Conservation (phyloP, 352 stramenopile species). For the Discostella stelligera region DNA sequence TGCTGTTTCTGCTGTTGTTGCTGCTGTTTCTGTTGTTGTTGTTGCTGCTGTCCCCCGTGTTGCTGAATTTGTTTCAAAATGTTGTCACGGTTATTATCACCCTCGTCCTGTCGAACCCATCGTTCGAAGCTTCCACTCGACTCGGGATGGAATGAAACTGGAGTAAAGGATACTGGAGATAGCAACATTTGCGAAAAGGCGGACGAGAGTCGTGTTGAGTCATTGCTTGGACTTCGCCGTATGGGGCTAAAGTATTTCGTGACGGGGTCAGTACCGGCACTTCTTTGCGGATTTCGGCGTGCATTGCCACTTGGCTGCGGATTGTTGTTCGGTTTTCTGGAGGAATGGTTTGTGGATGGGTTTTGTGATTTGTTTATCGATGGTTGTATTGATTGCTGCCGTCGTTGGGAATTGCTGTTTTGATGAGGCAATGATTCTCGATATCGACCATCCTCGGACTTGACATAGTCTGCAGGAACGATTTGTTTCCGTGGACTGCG, state of each 20-base stretch:
- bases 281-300: neutral
- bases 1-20: neutral
- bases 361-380: neutral
- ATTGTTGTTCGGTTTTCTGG: neutral
- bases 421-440: conserved; percentile 10
- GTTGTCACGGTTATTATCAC: neutral
- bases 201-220: conserved; percentile 28
- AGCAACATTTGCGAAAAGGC: conserved; percentile 46
- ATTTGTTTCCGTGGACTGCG: conserved; percentile 1
- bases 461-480: conserved; percentile 7
- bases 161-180: conserved; percentile 22
- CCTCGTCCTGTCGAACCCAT: neutral
- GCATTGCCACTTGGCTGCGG: neutral
- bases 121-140: conserved; percentile 5
- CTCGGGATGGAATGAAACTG: conserved; percentile 27
- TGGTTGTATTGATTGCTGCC: neutral
- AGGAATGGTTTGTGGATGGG: neutral
- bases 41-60: neutral
- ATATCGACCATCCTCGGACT: conserved; percentile 14
- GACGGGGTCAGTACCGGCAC: neutral
- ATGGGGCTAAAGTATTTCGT: conserved; percentile 1
- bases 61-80: neutral
- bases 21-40: neutral
- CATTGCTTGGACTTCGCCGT: conserved; percentile 5
- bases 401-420: neutral